Percentiles rank a stretch among this genome's conserved stretches.
phyloP scores from a whole-genome alignment of 441 rosid genomes.

The Adansonia rubrostipa region DNA sequence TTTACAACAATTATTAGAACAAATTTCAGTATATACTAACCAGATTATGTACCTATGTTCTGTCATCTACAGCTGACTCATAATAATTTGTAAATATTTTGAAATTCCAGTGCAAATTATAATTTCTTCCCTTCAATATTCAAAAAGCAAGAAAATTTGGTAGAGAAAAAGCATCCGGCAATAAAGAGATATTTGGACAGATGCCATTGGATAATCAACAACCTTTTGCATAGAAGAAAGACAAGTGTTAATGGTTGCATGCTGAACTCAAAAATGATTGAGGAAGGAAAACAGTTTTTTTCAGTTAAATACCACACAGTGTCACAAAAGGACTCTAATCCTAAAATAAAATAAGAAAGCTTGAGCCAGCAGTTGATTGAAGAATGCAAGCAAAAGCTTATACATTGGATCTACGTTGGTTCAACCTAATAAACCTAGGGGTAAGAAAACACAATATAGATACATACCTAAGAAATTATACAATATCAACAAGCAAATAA shows the following conservation, averaged over 20 bases:
- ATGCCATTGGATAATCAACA: not conserved
- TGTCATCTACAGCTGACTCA: not conserved
- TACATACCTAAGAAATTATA: conserved; percentile 20
- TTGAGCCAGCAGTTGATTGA: not conserved
- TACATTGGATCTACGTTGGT: not conserved
- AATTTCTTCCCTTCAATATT: conserved; percentile 13
- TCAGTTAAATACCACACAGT: not conserved
- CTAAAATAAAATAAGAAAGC: conserved; percentile 3
- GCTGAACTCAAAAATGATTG: not conserved
- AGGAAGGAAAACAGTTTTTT: not conserved
- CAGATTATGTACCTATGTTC: not conserved
- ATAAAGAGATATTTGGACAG: conserved; percentile 1
- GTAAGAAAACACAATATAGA: conserved; percentile 24
- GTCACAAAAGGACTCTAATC: conserved; percentile 5
- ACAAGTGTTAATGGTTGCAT: not conserved
- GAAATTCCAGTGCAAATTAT: not conserved
- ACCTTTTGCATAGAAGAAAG: not conserved
- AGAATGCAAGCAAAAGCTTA: not conserved
- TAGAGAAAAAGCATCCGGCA: not conserved
- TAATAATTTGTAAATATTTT: not conserved
- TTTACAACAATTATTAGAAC: not conserved
- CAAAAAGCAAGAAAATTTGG: conserved; percentile 1
- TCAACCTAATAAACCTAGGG: conserved; percentile 15
- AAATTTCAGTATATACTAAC: not conserved
- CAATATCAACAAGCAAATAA: conserved; percentile 21